Conservation (phyloP, 305 asterid genomes). For the Fraxinus albicans region DNA sequence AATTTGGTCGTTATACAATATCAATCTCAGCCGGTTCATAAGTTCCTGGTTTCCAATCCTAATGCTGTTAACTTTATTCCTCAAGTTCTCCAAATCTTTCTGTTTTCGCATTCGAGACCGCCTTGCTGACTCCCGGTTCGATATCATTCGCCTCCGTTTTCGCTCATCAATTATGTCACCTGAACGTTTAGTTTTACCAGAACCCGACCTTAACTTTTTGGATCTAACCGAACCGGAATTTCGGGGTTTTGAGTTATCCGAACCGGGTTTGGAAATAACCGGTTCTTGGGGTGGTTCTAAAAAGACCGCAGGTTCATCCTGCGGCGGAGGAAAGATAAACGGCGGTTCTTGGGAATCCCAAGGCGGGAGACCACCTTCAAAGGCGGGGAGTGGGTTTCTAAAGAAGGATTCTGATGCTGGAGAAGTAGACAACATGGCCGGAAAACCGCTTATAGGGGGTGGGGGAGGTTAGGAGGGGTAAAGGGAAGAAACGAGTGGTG, state of each 20-base stretch:
- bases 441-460: conserved; percentile 8
- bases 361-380: not conserved
- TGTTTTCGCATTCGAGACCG: conserved; percentile 25
- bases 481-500: conserved; percentile 13
- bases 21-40: conserved; percentile 20
- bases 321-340: not conserved
- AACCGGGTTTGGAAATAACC: not conserved
- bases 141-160: conserved; percentile 18
- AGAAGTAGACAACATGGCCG: not conserved
- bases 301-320: not conserved
- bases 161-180: conserved; percentile 7
- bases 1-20: conserved; percentile 25
- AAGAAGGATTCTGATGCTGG: not conserved
- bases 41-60: conserved; percentile 14
- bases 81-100: conserved; percentile 18
- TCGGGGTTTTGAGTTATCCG: not conserved
- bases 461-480: not conserved
- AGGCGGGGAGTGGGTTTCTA: not conserved
- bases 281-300: conserved; percentile 9
- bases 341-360: conserved; percentile 13
- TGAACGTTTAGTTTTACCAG: not conserved
- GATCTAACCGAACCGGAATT: not conserved
- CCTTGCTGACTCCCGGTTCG: conserved; percentile 28
- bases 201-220: not conserved
- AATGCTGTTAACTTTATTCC: conserved; percentile 3